phyloP scores from a whole-genome alignment of 306 rosid species.

The Trifolium fragiferum region DNA sequence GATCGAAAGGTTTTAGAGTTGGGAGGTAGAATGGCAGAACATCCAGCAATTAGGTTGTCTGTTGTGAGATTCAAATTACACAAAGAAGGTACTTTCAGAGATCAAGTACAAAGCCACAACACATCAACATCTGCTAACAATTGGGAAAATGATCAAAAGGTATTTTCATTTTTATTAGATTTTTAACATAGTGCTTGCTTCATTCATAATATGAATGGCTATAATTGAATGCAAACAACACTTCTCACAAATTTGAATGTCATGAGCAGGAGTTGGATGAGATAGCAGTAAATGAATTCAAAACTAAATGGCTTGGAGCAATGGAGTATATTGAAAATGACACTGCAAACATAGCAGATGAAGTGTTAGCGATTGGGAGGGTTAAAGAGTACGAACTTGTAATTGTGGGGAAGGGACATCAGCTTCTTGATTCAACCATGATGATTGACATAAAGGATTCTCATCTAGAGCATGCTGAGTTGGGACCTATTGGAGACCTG shows the following conservation, averaged over 20 bases:
- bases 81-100: neutral
- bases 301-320: neutral
- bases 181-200: too few relatives aligned
- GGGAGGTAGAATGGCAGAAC: constrained; percentile 51
- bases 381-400: neutral
- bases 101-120: neutral
- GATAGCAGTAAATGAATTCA: neutral
- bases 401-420: neutral
- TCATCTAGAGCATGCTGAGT: neutral
- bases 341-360: neutral
- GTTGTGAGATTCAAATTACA: constrained; percentile 38
- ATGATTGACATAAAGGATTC: neutral
- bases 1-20: constrained; percentile 52
- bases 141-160: neutral
- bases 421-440: neutral
- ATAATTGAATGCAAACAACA: neutral
- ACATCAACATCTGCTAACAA: neutral
- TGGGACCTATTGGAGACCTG: neutral
- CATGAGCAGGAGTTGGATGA: neutral
- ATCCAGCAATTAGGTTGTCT: constrained; percentile 39
- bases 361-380: neutral
- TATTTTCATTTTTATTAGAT: neutral
- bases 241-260: neutral
- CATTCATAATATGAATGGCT: neutral
- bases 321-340: neutral